These are phyloP conservation scores for Escovopsis sp. DNA, from an alignment of 2,329 filamentous ascomycete genomes.

Conservation along the genomic window DNA sequence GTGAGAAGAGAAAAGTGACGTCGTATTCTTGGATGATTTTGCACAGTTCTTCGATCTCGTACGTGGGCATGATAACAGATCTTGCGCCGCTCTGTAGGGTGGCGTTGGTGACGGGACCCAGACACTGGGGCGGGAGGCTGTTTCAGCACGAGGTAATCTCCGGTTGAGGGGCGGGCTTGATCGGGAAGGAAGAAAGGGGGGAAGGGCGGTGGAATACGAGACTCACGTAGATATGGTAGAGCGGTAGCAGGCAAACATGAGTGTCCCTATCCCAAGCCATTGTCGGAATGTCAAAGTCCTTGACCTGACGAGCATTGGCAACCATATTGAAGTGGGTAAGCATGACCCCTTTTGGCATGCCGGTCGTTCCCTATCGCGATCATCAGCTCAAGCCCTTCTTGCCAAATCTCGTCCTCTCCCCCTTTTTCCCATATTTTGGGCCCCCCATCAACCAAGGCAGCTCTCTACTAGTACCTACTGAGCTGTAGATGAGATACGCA, in stretches of 20 bases:
- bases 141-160: no score
- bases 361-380: conserved; percentile 55
- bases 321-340: conserved; percentile 73
- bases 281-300: conserved; percentile 36
- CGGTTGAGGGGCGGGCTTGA: no score
- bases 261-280: conserved; percentile 51
- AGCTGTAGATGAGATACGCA: conserved; percentile 76
- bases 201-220: not conserved
- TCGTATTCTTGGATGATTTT: conserved; percentile 57
- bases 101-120: conserved; percentile 16
- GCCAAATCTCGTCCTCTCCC: no score
- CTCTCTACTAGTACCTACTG: conserved; percentile 18
- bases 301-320: conserved; percentile 50
- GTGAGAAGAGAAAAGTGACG: conserved; percentile 68
- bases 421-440: no score
- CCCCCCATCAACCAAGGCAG: not conserved
- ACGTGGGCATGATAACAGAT: conserved; percentile 57
- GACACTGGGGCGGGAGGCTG: conserved; percentile 12
- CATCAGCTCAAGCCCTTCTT: not conserved
- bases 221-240: conserved; percentile 79
- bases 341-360: conserved; percentile 82
- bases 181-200: no score
- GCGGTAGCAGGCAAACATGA: conserved; percentile 66
- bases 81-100: conserved; percentile 46
- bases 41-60: conserved; percentile 71